Evolutionary conservation across 176 grass and related monocot genomes (phyloP), one percentile per base, ranked within the genome.

Genomic region (Ensete ventricosum): DNA sequence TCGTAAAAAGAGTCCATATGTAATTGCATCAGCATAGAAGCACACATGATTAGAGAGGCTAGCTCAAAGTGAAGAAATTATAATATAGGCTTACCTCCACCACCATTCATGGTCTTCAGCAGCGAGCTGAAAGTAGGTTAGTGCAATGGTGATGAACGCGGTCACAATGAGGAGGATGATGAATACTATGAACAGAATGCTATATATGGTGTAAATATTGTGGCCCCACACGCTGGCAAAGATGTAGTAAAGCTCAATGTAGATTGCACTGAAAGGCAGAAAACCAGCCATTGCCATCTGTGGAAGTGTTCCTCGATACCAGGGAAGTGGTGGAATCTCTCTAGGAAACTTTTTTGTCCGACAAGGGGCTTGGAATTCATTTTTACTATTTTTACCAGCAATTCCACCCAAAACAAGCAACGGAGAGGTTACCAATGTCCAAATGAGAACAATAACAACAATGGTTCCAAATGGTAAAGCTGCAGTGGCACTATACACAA

Each of bases 201-300:
- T 93, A 84, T 97, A 97, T 52, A 97, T 97, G n/a, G 87, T 97
- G 79, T 96, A 96, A 69, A 92, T 97, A 69, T 80, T 90, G 88
- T 97, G 93, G 70, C 93, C 93, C 93, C 93, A 97, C 63, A 97
- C 93, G 81, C 93, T 97, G 21, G 93, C 90, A 81, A 97, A 97
- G 70, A 97, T 97, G 82, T 97, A 97, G 82, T 97, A 97, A 21
- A 97, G 90, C 72, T 97, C 93, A 9, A 97, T 97, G 64, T 97
- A 97, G 68, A 97, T 93, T 26, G 93, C 93, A 27, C 93, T 97
- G 81, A 97, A 97, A 69, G 93, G 93, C 50, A 97, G 85, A 86
- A 97, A 97, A 16, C 93, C 93, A 8, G 93, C 88, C 93, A 97
- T 97, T 49, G 93, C 93, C 93, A 93, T 97, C 88, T 97, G 93